A percentile compares a stretch with the other conserved stretches of the same genome.
Conservation (phyloP, 2,329 filamentous ascomycete genomes). For the Ceratocystis eucalypticola region DNA sequence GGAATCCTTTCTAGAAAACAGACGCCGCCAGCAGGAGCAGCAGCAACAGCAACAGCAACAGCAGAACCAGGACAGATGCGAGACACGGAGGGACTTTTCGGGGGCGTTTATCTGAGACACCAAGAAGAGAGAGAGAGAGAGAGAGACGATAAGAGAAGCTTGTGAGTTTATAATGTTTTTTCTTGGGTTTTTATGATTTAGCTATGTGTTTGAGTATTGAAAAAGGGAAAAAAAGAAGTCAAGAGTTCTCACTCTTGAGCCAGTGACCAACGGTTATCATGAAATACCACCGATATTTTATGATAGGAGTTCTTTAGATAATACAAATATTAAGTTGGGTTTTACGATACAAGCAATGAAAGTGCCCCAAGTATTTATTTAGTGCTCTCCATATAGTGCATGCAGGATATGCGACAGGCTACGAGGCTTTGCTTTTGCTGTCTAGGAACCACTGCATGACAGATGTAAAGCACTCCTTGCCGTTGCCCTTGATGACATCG, state of each 20-base stretch:
- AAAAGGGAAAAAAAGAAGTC: no score
- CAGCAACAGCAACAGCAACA: background rate
- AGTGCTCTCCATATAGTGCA: background rate
- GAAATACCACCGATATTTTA: background rate
- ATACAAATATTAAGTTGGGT: background rate
- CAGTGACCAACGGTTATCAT: background rate
- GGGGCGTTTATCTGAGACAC: slow-evolving; percentile 16
- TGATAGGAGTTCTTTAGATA: background rate
- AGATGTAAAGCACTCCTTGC: slow-evolving; percentile 62
- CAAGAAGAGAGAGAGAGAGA: background rate
- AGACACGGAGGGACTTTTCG: slow-evolving; percentile 10
- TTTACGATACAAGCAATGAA: background rate
- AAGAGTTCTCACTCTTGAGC: background rate
- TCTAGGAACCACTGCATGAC: slow-evolving; percentile 72
- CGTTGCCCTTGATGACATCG: slow-evolving; percentile 63
- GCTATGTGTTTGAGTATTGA: background rate
- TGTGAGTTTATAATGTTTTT: background rate
- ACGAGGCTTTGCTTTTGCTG: slow-evolving; percentile 5
- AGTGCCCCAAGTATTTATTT: no score
- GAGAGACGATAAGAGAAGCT: background rate
- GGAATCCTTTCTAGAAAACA: slow-evolving; percentile 16
- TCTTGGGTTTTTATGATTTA: slow-evolving; percentile 1
- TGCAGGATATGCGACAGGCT: background rate
- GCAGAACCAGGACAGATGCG: background rate
- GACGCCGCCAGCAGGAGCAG: slow-evolving; percentile 5